Percentiles rank a stretch among this genome's conserved stretches.
These are phyloP conservation scores for Lachancea mirantina DNA, from an alignment of 805 yeast genomes.

Conservation along the genomic window DNA sequence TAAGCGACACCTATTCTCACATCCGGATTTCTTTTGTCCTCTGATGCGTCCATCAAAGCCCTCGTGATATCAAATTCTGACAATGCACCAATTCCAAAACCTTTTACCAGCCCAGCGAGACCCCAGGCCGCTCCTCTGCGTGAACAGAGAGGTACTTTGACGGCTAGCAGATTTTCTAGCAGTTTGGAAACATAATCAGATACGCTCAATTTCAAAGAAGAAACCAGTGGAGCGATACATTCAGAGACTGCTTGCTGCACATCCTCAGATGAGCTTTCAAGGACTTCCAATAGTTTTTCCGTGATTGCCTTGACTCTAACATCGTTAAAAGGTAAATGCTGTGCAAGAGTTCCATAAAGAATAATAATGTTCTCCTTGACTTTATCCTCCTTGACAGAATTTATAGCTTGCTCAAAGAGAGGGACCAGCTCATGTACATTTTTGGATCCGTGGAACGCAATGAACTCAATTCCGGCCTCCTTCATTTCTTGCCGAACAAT, in stretches of 20 bases:
- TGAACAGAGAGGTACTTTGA: slow-evolving; percentile 35
- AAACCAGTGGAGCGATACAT: slow-evolving; percentile 78
- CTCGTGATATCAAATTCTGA: slow-evolving; percentile 73
- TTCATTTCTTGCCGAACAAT: slow-evolving; percentile 75
- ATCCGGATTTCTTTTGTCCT: slow-evolving; percentile 67
- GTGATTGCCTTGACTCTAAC: slow-evolving; percentile 57
- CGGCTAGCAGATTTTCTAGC: slow-evolving; percentile 50
- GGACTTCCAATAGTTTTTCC: slow-evolving; percentile 60
- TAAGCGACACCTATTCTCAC: slow-evolving; percentile 84
- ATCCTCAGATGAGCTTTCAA: slow-evolving; percentile 81
- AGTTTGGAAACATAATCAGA: slow-evolving; percentile 50
- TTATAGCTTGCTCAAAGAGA: slow-evolving; percentile 64
- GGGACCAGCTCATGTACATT: slow-evolving; percentile 71
- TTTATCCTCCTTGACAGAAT: slow-evolving; percentile 31
- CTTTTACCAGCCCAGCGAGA: slow-evolving; percentile 86
- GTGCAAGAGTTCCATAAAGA: slow-evolving; percentile 85
- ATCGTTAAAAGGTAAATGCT: slow-evolving; percentile 67
- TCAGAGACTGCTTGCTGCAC: slow-evolving; percentile 85
- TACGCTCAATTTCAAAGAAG: slow-evolving; percentile 44
- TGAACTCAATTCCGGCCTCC: slow-evolving; percentile 77
- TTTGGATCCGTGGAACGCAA: slow-evolving; percentile 56
- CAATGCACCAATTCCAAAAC: slow-evolving; percentile 75
- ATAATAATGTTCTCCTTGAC: slow-evolving; percentile 77
- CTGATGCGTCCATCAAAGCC: slow-evolving; percentile 71
- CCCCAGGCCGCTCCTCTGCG: slow-evolving; percentile 96